Evolutionary conservation across 768 basidiomycete genomes (phyloP), one percentile per base, ranked within the genome.

Genomic region (Auricularia sp.): DNA sequence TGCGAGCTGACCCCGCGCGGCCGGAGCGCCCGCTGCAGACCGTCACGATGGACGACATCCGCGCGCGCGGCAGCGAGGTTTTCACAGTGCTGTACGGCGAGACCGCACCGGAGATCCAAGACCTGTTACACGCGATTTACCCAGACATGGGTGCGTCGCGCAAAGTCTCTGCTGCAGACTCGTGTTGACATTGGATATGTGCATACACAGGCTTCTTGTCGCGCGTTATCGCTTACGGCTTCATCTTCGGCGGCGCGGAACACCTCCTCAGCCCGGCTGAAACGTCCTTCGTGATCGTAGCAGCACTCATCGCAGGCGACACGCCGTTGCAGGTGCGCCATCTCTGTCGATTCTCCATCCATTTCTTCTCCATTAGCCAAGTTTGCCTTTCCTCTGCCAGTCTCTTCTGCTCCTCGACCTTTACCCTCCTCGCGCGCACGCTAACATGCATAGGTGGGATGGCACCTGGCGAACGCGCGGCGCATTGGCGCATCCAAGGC

Each of bases 391-490:
- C 43, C 10, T 1, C 43, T 18, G 43, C 18, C 43, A 44, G 11
- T 44, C 18, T 18, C 2, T 18, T 18, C 43, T 44, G 10, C 43
- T 44, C 47, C 16, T 18, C 47, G 47, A 10, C 16, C 47, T 8
- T 42, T 42, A 7, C 3, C 39, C 39, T 42, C 8, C 8, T 8
- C 47, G 6, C 47, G 21, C 47, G 1, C 47, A 1, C 16, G 7
- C 47, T 21, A 8, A 16, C 14, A 10, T 18, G 14, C 5, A 18
- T 18, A 51, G 47, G 47, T 85, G 36, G 74, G 67, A n/a, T 88
- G 87, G 87, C 87, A 88, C 69, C 74, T 88, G 23, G 75, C 77
- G 10, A 83, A 83, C 16, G 85, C 86, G 3, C 75, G 77, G 42
- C 75, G 47, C 62, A 76, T 77, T 51, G 85, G 85, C 3, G 86